A percentile compares a stretch with the other conserved stretches of the same genome.
Evolutionary conservation across 164 flowering plant species (phyloP).

Genomic region (Chloranthus sessilifolius): DNA sequence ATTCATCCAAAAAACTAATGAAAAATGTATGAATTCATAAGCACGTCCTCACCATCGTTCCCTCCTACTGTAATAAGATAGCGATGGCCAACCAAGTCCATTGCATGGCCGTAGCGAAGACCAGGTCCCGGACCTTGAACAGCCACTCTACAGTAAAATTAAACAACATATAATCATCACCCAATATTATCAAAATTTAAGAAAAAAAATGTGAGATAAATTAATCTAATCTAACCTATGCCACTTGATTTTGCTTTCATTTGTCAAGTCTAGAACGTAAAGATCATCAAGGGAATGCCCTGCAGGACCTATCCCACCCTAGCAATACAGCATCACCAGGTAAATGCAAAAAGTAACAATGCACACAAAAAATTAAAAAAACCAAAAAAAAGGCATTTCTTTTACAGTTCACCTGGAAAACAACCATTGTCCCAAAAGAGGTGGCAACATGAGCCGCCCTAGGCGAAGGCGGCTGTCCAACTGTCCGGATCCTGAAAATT

Average conservation of each 20-base stretch:
- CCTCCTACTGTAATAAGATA: constrained; percentile 86
- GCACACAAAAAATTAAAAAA: too few relatives aligned
- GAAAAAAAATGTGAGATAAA: too few relatives aligned
- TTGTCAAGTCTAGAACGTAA: constrained; percentile 83
- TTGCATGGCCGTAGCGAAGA: constrained; percentile 87
- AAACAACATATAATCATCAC: too few relatives aligned
- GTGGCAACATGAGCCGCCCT: constrained; percentile 96
- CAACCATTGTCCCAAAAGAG: constrained; percentile 94
- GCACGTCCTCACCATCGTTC: constrained; percentile 80
- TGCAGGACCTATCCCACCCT: constrained; percentile 99
- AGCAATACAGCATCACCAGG: too few relatives aligned
- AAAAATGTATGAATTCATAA: too few relatives aligned
- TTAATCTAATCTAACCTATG: constrained; percentile 80
- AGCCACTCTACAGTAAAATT: constrained; percentile 85
- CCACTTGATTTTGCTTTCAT: constrained; percentile 90
- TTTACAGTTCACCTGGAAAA: constrained; percentile 92
- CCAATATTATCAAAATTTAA: too few relatives aligned
- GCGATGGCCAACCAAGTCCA: constrained; percentile 88
- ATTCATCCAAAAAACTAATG: constrained; percentile 3
- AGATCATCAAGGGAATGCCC: constrained; percentile 97
- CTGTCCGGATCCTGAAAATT: constrained; percentile 61
- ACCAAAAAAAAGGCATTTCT: too few relatives aligned
- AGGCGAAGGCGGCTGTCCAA: constrained; percentile 92
- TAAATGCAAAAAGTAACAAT: too few relatives aligned
- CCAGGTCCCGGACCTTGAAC: constrained; percentile 95